Evolutionary conservation across 345 rosid genomes (phyloP).

Genomic region (Lepidium sativum): DNA sequence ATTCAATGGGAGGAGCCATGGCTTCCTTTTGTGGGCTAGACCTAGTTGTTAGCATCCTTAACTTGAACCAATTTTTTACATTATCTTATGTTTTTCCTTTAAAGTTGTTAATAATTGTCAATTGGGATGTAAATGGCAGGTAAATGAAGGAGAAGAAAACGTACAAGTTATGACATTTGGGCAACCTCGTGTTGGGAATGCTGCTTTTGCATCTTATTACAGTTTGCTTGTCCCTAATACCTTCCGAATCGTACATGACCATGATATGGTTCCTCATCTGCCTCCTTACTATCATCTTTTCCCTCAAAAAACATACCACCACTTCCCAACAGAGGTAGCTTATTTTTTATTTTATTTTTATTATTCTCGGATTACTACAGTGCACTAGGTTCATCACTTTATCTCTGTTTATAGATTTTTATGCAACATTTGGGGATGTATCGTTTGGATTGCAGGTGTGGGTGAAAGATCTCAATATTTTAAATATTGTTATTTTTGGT

Average conservation of each 20-base stretch:
- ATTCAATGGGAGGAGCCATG: conserved; percentile 99
- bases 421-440: neutral
- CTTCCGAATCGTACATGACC: conserved; percentile 65
- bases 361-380: neutral
- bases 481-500: conserved; percentile 19
- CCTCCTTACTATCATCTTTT: conserved; percentile 71
- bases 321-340: conserved; percentile 92
- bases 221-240: conserved; percentile 60
- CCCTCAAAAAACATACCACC: conserved; percentile 91
- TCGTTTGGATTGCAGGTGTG: conserved; percentile 19
- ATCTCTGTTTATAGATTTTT: neutral
- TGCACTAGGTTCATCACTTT: conserved; percentile 1
- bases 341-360: neutral
- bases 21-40: conserved; percentile 89
- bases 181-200: conserved; percentile 96
- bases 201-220: conserved; percentile 68
- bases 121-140: conserved; percentile 37
- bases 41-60: conserved; percentile 43
- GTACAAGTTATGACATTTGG: conserved; percentile 87
- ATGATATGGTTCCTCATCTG: conserved; percentile 88
- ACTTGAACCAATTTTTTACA: neutral
- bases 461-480: conserved; percentile 12
- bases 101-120: conserved; percentile 1
- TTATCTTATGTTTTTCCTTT: neutral
- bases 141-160: conserved; percentile 50